A percentile compares a stretch with the other conserved stretches of the same genome.
phyloP scores from a whole-genome alignment of 2,329 filamentous ascomycete genomes.

The Cytospora mali region DNA sequence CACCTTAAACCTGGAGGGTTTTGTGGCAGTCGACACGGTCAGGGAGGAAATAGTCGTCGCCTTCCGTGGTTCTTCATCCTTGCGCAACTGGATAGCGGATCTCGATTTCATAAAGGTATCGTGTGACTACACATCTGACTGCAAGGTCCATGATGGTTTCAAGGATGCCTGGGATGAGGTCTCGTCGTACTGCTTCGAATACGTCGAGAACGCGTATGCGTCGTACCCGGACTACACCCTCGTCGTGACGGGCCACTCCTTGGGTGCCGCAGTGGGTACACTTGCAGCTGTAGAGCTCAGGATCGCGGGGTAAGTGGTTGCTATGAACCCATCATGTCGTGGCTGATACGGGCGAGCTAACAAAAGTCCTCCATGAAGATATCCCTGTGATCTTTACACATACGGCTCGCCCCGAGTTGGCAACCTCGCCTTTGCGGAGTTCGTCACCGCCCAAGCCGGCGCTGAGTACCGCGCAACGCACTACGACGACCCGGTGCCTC shows the following conservation, averaged over 20 bases:
- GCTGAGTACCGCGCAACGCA: slow-evolving; percentile 68
- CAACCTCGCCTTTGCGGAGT: slow-evolving; percentile 56
- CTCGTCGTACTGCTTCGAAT: slow-evolving; percentile 42
- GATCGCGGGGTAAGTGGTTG: slow-evolving; percentile 42
- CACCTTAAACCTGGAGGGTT: slow-evolving; percentile 46
- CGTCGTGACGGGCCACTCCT: slow-evolving; percentile 67
- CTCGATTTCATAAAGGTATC: slow-evolving; percentile 43
- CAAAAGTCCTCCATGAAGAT: too few relatives aligned
- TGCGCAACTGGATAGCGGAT: slow-evolving; percentile 66
- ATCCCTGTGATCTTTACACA: slow-evolving; percentile 63
- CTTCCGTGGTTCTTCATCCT: slow-evolving; percentile 59
- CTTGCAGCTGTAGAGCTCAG: slow-evolving; percentile 62
- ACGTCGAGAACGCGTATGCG: slow-evolving; percentile 46
- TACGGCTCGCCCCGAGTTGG: slow-evolving; percentile 70
- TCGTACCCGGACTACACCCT: slow-evolving; percentile 56
- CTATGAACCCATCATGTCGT: background rate
- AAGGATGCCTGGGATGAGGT: slow-evolving; percentile 60
- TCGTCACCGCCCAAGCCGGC: slow-evolving; percentile 51
- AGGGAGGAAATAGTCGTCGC: slow-evolving; percentile 60
- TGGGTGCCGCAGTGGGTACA: slow-evolving; percentile 66
- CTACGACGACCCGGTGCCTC: slow-evolving; percentile 66
- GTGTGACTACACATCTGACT: slow-evolving; percentile 45
- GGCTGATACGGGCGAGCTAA: too few relatives aligned
- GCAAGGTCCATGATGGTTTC: slow-evolving; percentile 62
- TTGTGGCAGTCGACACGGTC: slow-evolving; percentile 52